Evolutionary conservation across 2,329 filamentous ascomycete species (phyloP).

Genomic region (Neofusicoccum kwambonambiense): DNA sequence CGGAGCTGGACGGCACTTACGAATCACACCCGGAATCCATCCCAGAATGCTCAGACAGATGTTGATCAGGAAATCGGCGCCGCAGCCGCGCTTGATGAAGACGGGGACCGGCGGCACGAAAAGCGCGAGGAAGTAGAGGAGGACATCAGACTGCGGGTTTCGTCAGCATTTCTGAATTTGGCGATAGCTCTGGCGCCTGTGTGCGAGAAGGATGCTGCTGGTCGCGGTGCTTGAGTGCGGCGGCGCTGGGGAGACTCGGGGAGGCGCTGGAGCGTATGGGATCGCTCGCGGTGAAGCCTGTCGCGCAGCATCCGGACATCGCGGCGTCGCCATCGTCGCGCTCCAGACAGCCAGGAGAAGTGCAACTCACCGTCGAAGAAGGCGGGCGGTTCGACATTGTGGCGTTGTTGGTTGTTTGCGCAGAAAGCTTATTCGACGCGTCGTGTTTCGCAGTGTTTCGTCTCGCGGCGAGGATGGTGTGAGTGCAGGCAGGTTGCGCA

Average conservation of each 20-base stretch:
- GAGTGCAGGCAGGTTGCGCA: too few species aligned
- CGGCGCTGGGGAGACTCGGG: too few species aligned
- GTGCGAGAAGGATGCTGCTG: too few species aligned
- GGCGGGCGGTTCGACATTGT: not conserved
- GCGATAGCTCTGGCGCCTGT: not conserved
- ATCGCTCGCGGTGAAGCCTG: too few species aligned
- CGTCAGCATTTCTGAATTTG: not conserved
- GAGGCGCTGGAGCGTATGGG: too few species aligned
- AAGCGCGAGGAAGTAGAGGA: slow-evolving; percentile 34
- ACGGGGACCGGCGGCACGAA: slow-evolving; percentile 42
- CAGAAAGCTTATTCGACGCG: not conserved
- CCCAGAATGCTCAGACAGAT: slow-evolving; percentile 38
- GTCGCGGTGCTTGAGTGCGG: not conserved
- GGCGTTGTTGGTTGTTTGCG: not conserved
- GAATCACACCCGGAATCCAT: slow-evolving; percentile 32
- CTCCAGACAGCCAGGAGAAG: not conserved
- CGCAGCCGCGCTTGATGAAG: slow-evolving; percentile 40
- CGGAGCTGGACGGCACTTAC: not conserved
- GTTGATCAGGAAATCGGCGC: slow-evolving; percentile 43
- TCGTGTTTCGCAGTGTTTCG: not conserved
- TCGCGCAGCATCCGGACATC: not conserved
- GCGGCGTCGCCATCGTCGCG: not conserved
- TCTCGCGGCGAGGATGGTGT: too few species aligned
- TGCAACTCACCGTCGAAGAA: slow-evolving; percentile 9
- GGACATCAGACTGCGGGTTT: slow-evolving; percentile 23